Base-by-base conservation (phyloP, 2,329 filamentous ascomycete genomes). In the Colletotrichum musicola region DNA sequence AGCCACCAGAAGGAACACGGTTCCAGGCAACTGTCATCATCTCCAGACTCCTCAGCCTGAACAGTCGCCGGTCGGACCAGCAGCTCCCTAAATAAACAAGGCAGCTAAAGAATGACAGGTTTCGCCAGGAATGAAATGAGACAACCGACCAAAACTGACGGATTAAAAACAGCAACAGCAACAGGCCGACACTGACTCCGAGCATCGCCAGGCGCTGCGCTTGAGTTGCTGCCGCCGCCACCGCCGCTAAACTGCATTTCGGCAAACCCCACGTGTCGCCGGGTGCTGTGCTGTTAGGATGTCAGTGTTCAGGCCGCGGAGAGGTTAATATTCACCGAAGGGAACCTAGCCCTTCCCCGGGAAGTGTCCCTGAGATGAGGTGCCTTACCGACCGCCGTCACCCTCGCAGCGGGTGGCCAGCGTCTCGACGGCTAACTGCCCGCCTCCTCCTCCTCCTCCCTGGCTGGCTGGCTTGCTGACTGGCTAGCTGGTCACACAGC, bases 211-310 rank as follows among this genome's bases (percentile, higher is more conserved):
- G 62, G 62, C 61, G 61, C 61, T 55, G 55, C 42, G 55, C 30
- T 65, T 64, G 61, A 64, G 55, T 30, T 42, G 59, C 18, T 40
- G 49, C 47, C 16, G 59, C 35, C 47, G 47, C 47, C 42, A 25
- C 57, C 67, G 62, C 66, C 62, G 56, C 63, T 62, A 68, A 63
- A 58, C 63, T 67, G 56, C 51, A 56, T 67, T 69, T 47, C 57
- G 62, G 56, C 55, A 69, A 51, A 55, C 27, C 51, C 66, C 66
- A 69, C 66, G 63, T 62, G 67, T 69, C 53, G 27, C 51, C 38
- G 58, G 53, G 47, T 35, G 30, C 30, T 35, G 35, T 46, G 58
- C 58, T 61, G 49, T 22, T 53, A 30, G 54, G 61, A 51, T 63
- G 46, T 40, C 47, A 57, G 60, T 20, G 65, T 54, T 47, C 51